Conservation (phyloP, 495 filamentous ascomycete genomes). For the Penicillium atrosanguineum region DNA sequence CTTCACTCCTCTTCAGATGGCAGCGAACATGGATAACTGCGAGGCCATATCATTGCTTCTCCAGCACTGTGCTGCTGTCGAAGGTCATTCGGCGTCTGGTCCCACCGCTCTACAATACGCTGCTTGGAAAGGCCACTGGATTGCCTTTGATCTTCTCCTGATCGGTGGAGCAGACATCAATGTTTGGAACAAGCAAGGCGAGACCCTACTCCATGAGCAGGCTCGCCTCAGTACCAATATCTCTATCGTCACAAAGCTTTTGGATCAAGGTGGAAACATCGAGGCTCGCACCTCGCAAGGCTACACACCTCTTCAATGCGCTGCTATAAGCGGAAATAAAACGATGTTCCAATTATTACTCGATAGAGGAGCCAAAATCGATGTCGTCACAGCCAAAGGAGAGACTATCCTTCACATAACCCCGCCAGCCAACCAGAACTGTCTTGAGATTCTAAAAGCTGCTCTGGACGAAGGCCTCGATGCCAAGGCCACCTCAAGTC, state of each 20-base stretch:
- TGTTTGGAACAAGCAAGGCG: slow-evolving; percentile 26
- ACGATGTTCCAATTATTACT: slow-evolving; percentile 27
- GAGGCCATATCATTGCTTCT: slow-evolving; percentile 31
- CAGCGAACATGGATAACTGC: slow-evolving; percentile 28
- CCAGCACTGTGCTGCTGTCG: slow-evolving; percentile 21
- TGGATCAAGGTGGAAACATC: slow-evolving; percentile 32
- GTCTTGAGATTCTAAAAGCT: slow-evolving; percentile 28
- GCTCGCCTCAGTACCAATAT: slow-evolving; percentile 7
- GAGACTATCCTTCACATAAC: slow-evolving; percentile 32
- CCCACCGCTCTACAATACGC: slow-evolving; percentile 30
- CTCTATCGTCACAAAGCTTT: slow-evolving; percentile 19
- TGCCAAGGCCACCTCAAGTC: slow-evolving; percentile 16
- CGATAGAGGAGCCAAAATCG: slow-evolving; percentile 25
- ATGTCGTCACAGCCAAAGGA: slow-evolving; percentile 26
- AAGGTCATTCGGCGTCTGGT: slow-evolving; percentile 21
- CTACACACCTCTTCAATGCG: slow-evolving; percentile 33
- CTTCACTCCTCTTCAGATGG: slow-evolving; percentile 31
- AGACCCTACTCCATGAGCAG: slow-evolving; percentile 30
- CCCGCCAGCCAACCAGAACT: slow-evolving; percentile 21
- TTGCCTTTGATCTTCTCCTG: slow-evolving; percentile 32
- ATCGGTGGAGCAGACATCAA: slow-evolving; percentile 36
- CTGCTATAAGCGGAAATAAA: slow-evolving; percentile 29
- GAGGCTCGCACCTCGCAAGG: slow-evolving; percentile 32
- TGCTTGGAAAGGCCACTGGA: slow-evolving; percentile 24
- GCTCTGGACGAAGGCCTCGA: slow-evolving; percentile 13